These are phyloP conservation scores for Heliamphora exappendiculata DNA, from an alignment of 148 eudicot genomes.

Conservation along the genomic window DNA sequence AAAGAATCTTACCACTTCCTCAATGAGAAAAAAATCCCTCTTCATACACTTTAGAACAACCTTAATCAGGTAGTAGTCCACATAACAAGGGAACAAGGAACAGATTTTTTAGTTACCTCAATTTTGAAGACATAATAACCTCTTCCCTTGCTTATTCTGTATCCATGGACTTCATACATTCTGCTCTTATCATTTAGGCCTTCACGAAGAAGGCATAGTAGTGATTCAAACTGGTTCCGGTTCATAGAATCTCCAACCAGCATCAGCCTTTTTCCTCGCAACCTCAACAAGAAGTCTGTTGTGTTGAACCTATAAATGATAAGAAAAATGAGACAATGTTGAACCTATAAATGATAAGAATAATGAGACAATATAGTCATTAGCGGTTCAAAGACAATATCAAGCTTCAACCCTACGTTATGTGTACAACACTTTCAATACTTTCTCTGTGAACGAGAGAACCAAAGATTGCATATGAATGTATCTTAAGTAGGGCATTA, in stretches of 20 bases:
- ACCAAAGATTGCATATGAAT: neutral
- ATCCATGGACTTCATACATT: conserved; percentile 89
- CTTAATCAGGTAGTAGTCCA: neutral
- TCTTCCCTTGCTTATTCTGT: conserved; percentile 86
- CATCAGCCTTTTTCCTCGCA: conserved; percentile 73
- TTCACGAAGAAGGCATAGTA: conserved; percentile 74
- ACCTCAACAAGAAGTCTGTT: conserved; percentile 72
- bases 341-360: conserved; percentile 39
- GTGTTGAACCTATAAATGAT: conserved; percentile 59
- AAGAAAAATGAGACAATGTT: conserved; percentile 24
- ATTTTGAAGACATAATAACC: conserved; percentile 80
- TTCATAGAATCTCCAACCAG: conserved; percentile 96
- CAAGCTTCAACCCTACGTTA: neutral
- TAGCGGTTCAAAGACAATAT: neutral
- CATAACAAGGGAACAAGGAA: neutral
- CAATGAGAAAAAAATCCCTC: neutral
- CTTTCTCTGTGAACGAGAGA: neutral
- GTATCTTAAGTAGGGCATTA: neutral
- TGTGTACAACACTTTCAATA: neutral
- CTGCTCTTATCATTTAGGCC: conserved; percentile 69
- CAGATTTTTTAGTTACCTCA: conserved; percentile 44
- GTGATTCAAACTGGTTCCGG: conserved; percentile 92
- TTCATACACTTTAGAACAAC: neutral
- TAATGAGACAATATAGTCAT: neutral
- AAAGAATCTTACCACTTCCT: neutral